phyloP scores from a whole-genome alignment of 768 basidiomycete species.

The Suillus sp. region DNA sequence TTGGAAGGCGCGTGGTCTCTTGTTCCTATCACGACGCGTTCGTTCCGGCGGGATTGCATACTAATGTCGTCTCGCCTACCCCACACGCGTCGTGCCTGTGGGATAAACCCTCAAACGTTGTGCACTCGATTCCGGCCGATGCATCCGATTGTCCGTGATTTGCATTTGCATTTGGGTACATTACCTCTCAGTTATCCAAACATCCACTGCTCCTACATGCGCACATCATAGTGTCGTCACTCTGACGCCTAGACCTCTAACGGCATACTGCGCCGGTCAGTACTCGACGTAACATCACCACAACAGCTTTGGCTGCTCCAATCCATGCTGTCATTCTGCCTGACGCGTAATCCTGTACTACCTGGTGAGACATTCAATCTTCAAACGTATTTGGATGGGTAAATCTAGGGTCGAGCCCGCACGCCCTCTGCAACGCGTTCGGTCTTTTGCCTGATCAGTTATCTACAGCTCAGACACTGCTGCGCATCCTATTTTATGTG shows the following conservation, averaged over 20 bases:
- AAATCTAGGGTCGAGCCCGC: conserved; percentile 5
- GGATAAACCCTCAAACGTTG: conserved; percentile 9
- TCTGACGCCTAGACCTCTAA: neutral
- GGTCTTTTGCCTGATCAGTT: conserved; percentile 7
- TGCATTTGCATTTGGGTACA: neutral
- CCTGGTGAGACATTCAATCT: neutral
- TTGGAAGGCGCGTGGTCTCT: conserved; percentile 31
- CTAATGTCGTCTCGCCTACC: neutral
- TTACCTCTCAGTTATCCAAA: conserved; percentile 4
- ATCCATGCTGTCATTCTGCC: neutral
- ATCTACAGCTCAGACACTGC: neutral
- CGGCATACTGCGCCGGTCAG: neutral
- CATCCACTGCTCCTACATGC: neutral
- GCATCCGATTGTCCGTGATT: conserved; percentile 5
- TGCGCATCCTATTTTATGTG: conserved; percentile 9
- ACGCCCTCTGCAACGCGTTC: conserved; percentile 11
- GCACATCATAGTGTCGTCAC: neutral
- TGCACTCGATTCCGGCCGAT: neutral
- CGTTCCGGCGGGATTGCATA: neutral
- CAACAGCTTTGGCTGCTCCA: neutral
- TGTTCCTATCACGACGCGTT: conserved; percentile 19
- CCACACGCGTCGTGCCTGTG: conserved; percentile 4
- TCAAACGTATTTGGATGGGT: neutral
- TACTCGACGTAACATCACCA: conserved; percentile 7
- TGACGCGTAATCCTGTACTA: neutral